Evolutionary conservation across 139 green algal species (phyloP).

Genomic region (Chlorella sp.): DNA sequence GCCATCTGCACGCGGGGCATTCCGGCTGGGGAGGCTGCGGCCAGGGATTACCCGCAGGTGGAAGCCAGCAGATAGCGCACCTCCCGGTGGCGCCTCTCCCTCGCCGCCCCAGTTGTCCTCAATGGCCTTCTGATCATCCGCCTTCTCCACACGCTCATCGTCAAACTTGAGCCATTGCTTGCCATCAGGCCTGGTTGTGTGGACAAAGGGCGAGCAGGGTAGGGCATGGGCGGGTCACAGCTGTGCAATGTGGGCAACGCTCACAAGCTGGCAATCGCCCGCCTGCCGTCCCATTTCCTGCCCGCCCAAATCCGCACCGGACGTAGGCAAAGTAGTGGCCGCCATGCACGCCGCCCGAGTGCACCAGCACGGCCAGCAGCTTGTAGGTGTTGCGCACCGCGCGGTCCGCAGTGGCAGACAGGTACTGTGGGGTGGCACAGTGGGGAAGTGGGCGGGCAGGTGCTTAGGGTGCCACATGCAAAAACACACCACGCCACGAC

Average conservation of each 20-base stretch:
- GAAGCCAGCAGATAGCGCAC: neutral
- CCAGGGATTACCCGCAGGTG: no score
- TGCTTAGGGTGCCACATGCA: no score
- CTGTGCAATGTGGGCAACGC: no score
- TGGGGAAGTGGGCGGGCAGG: no score
- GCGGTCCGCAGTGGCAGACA: slow-evolving; percentile 68
- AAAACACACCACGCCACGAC: no score
- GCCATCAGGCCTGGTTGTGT: slow-evolving; percentile 76
- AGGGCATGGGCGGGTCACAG: no score
- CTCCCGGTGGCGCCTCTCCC: slow-evolving; percentile 53
- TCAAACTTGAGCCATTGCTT: slow-evolving; percentile 96
- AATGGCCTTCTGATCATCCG: slow-evolving; percentile 75
- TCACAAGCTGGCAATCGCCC: no score
- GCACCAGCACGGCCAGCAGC: slow-evolving; percentile 94
- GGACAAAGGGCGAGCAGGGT: neutral
- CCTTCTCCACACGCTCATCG: slow-evolving; percentile 91
- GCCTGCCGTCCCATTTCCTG: no score
- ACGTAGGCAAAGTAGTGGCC: slow-evolving; percentile 97
- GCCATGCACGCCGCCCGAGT: slow-evolving; percentile 95
- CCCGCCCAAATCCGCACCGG: slow-evolving; percentile 19
- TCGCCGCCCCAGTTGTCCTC: slow-evolving; percentile 95
- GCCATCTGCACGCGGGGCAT: no score
- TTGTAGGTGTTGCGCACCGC: slow-evolving; percentile 86
- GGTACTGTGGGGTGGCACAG: slow-evolving; percentile 53
- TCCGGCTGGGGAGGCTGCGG: no score